phyloP scores from a whole-genome alignment of 441 rosid species.

The Adansonia rubrostipa region DNA sequence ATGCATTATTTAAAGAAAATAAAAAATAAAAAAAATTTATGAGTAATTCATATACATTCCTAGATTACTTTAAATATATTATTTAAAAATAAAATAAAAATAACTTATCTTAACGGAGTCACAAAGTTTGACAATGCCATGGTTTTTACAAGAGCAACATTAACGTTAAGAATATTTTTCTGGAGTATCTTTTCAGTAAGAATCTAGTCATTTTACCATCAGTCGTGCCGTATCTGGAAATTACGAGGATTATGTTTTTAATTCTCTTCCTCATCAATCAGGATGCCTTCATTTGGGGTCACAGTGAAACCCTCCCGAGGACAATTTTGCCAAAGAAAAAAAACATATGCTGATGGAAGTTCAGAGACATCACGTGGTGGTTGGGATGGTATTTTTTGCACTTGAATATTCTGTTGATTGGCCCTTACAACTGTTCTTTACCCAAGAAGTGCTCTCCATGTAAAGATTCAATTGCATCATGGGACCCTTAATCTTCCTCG shows the following conservation, averaged over 20 bases:
- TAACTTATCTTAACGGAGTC: neutral
- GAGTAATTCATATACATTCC: too few species aligned
- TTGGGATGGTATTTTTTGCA: slow-evolving; percentile 80
- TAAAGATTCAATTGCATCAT: slow-evolving; percentile 48
- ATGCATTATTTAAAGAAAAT: too few species aligned
- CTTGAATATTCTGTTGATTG: slow-evolving; percentile 95
- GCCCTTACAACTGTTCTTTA: slow-evolving; percentile 92
- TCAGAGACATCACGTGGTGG: slow-evolving; percentile 72
- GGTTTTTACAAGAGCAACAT: slow-evolving; percentile 17
- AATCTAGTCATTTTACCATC: slow-evolving; percentile 27
- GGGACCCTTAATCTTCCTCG: slow-evolving; percentile 21
- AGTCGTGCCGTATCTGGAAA: neutral
- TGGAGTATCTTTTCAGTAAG: slow-evolving; percentile 82
- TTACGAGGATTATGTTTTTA: slow-evolving; percentile 8
- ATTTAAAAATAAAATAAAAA: too few species aligned
- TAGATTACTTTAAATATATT: too few species aligned
- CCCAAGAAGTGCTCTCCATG: slow-evolving; percentile 96
- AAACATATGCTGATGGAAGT: slow-evolving; percentile 50
- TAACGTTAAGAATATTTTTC: slow-evolving; percentile 52
- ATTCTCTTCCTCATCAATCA: slow-evolving; percentile 32
- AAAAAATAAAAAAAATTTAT: too few species aligned
- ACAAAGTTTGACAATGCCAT: neutral
- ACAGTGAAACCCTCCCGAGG: slow-evolving; percentile 70
- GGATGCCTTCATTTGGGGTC: slow-evolving; percentile 93
- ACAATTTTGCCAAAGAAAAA: slow-evolving; percentile 53